Evolutionary conservation across 1,284 basidiomycete species (phyloP).

Genomic region (Polyporus tsugae): DNA sequence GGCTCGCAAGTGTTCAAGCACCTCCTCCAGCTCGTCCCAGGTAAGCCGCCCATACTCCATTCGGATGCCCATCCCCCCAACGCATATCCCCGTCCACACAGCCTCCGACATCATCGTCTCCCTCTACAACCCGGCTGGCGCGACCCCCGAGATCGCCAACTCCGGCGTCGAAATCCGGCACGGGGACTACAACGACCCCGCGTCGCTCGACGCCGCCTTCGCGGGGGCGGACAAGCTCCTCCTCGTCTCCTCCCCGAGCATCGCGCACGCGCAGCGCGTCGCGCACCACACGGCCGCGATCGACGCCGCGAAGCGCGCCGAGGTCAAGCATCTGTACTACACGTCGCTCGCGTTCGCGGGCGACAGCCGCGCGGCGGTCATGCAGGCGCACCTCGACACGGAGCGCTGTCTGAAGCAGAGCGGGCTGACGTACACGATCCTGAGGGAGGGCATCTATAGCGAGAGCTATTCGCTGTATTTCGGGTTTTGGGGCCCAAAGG

Average conservation of each 20-base stretch:
- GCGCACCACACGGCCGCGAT: slow-evolving; percentile 46
- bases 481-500: slow-evolving; percentile 39
- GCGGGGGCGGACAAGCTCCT: slow-evolving; percentile 45
- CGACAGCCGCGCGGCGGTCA: slow-evolving; percentile 44
- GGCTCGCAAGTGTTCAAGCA: slow-evolving; percentile 47
- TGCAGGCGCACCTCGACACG: slow-evolving; percentile 48
- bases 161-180: slow-evolving; percentile 43
- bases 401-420: slow-evolving; percentile 46
- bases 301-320: slow-evolving; percentile 46
- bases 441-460: slow-evolving; percentile 50
- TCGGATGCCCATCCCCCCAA: neutral
- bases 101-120: slow-evolving; percentile 44
- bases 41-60: slow-evolving; percentile 24
- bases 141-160: slow-evolving; percentile 28
- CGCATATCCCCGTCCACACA: neutral
- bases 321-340: slow-evolving; percentile 48
- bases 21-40: slow-evolving; percentile 43
- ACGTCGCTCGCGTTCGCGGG: slow-evolving; percentile 48
- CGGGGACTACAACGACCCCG: slow-evolving; percentile 44
- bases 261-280: slow-evolving; percentile 45
- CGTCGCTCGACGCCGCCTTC: slow-evolving; percentile 45
- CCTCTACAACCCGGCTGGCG: slow-evolving; percentile 45
- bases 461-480: slow-evolving; percentile 49
- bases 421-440: slow-evolving; percentile 47
- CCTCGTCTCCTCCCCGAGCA: slow-evolving; percentile 48